Percentiles rank a stretch among this genome's conserved stretches.
These are phyloP conservation scores for Solanum clarkiae DNA, from an alignment of 257 asterid genomes.

Conservation along the genomic window DNA sequence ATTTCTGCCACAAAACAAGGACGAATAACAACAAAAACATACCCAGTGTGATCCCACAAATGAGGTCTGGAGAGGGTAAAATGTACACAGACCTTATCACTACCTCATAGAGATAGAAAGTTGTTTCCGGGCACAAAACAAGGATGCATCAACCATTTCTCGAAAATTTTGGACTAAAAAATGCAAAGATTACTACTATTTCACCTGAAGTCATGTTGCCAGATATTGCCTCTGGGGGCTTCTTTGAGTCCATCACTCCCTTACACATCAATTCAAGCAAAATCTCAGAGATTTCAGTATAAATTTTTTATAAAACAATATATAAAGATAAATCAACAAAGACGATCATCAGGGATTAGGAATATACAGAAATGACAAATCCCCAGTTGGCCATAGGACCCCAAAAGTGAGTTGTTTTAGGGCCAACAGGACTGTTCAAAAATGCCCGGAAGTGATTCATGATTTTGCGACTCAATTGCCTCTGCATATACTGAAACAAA, in stretches of 20 bases:
- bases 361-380: constrained; percentile 23
- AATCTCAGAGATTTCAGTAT: neutral
- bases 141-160: neutral
- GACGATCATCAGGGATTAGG: neutral
- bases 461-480: neutral
- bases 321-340: neutral
- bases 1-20: neutral
- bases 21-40: too few species aligned
- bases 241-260: neutral
- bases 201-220: constrained; percentile 1
- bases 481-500: neutral
- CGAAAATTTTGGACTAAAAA: neutral
- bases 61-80: too few species aligned
- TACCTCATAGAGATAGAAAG: too few species aligned
- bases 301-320: neutral
- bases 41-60: too few species aligned
- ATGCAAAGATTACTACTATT: neutral
- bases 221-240: neutral
- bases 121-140: neutral
- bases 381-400: constrained; percentile 42
- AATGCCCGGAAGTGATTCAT: constrained; percentile 27
- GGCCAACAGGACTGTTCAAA: constrained; percentile 33
- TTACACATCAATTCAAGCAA: neutral
- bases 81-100: too few species aligned
- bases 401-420: constrained; percentile 40